A percentile compares a stretch with the other conserved stretches of the same genome.
phyloP scores from a whole-genome alignment of 805 yeast species.

The Citeromyces nyonsensis region DNA sequence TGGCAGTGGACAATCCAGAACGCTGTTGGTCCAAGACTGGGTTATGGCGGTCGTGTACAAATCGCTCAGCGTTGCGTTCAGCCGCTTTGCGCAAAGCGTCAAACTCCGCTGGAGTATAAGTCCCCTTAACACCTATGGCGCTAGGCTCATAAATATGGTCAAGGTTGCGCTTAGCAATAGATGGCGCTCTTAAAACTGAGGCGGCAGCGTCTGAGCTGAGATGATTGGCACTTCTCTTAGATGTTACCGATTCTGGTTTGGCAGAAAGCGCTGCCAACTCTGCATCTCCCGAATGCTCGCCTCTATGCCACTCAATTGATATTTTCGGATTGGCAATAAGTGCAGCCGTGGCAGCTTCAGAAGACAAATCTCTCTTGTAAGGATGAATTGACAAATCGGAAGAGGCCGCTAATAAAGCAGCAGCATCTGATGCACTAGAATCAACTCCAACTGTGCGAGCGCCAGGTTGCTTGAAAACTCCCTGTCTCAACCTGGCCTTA shows the following conservation, averaged over 20 bases:
- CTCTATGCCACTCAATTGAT: conserved; percentile 26
- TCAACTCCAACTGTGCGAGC: conserved; percentile 44
- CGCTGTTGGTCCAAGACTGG: too few relatives aligned
- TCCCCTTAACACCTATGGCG: too few relatives aligned
- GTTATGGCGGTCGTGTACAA: conserved; percentile 1
- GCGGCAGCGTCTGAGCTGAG: conserved; percentile 21
- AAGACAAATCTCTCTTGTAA: conserved; percentile 40
- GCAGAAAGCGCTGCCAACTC: conserved; percentile 26
- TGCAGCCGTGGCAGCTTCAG: conserved; percentile 61
- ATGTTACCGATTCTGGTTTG: conserved; percentile 4
- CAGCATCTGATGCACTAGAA: conserved; percentile 56
- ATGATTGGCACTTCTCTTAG: conserved; percentile 1
- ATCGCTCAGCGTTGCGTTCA: conserved; percentile 4
- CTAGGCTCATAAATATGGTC: too few relatives aligned
- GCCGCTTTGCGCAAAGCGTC: conserved; percentile 1
- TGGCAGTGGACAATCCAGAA: too few relatives aligned
- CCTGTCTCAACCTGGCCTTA: conserved; percentile 58
- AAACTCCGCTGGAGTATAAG: too few relatives aligned
- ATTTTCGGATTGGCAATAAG: conserved; percentile 23
- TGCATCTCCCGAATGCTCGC: conserved; percentile 25
- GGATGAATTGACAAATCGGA: conserved; percentile 49
- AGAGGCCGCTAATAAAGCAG: conserved; percentile 62
- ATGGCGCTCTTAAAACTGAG: conserved; percentile 12
- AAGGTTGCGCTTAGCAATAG: too few relatives aligned
- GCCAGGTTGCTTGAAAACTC: conserved; percentile 39